phyloP scores from a whole-genome alignment of 108 stramenopile genomes.

The Pelagomonas calceolata region DNA sequence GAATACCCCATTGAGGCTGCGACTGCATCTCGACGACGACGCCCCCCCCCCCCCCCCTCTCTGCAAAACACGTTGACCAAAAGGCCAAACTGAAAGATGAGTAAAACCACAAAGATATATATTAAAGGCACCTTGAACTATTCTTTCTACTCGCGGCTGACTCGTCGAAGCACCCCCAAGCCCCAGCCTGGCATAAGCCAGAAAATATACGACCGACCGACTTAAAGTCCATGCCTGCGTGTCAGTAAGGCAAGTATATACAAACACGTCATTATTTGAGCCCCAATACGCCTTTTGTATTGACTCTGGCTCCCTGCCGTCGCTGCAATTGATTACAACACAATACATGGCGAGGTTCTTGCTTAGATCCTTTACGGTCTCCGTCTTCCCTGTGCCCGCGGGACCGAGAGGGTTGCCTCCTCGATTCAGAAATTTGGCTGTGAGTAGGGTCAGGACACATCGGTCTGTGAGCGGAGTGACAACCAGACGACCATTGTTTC shows the following conservation, averaged over 20 bases:
- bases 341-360: constrained; percentile 57
- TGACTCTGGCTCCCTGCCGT: too few species aligned
- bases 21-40: too few species aligned
- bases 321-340: constrained; percentile 58
- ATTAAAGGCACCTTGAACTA: too few species aligned
- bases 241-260: too few species aligned
- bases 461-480: constrained; percentile 56
- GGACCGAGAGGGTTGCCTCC: constrained; percentile 56
- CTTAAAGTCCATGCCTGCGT: constrained; percentile 55
- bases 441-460: constrained; percentile 51
- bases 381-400: constrained; percentile 55
- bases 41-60: too few species aligned
- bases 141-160: too few species aligned
- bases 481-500: constrained; percentile 56
- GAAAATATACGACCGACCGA: constrained; percentile 53
- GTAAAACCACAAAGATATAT: too few species aligned
- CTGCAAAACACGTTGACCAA: too few species aligned
- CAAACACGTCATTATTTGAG: too few species aligned
- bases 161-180: background rate
- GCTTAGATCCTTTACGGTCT: constrained; percentile 57
- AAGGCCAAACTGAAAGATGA: too few species aligned
- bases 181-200: constrained; percentile 52
- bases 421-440: constrained; percentile 50
- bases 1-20: too few species aligned
- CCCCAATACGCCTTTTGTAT: too few species aligned